A percentile compares a stretch with the other conserved stretches of the same genome.
Evolutionary conservation across 2,329 filamentous ascomycete genomes (phyloP).

Genomic region (Stagonosporopsis vannaccii): DNA sequence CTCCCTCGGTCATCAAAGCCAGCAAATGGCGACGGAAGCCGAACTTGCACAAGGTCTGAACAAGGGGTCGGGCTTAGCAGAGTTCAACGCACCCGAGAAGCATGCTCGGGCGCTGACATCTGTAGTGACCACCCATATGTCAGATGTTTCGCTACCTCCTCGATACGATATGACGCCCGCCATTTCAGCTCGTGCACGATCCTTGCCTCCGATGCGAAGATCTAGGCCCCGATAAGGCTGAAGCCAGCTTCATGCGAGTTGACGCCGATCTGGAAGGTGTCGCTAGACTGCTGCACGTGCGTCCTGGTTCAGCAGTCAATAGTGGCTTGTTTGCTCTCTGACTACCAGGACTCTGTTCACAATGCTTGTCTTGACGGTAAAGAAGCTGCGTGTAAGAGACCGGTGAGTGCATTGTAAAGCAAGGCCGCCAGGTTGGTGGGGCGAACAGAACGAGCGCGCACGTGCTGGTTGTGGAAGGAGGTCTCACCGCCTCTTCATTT

Average conservation of each 20-base stretch:
- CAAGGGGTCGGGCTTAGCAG: no score
- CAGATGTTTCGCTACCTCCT: no score
- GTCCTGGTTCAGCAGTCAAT: slow-evolving; percentile 8
- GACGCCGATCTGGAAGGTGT: slow-evolving; percentile 5
- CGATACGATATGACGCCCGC: no score
- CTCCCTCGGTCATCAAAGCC: no score
- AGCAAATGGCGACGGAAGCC: no score
- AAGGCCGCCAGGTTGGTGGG: not conserved
- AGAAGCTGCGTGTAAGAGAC: slow-evolving; percentile 12
- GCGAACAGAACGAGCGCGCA: not conserved
- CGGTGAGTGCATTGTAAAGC: slow-evolving; percentile 6
- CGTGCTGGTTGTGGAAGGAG: not conserved
- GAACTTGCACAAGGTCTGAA: no score
- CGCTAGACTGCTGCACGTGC: not conserved
- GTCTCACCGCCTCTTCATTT: slow-evolving; percentile 15
- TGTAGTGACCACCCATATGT: no score
- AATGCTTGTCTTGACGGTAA: not conserved
- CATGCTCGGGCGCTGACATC: no score
- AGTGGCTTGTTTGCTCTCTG: not conserved
- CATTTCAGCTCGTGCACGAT: no score
- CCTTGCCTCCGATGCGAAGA: not conserved
- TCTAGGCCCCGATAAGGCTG: not conserved
- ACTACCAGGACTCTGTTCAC: not conserved
- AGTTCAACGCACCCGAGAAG: no score
- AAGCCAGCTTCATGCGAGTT: not conserved